phyloP scores from a whole-genome alignment of 768 basidiomycete species.

The Phallus indusiatus region DNA sequence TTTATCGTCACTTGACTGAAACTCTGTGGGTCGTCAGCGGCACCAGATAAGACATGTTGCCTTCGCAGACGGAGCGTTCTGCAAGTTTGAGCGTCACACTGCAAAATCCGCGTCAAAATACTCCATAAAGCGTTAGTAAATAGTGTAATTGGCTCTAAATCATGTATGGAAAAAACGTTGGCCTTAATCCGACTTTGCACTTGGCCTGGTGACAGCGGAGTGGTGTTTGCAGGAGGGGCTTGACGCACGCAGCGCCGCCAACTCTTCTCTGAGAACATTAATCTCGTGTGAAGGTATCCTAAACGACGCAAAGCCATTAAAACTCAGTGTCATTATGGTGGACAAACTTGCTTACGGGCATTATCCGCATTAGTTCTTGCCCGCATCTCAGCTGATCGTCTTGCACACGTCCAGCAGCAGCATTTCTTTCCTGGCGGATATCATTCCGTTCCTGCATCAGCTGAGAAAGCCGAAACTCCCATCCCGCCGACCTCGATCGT shows the following conservation, averaged over 20 bases:
- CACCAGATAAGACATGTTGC: constrained; percentile 67
- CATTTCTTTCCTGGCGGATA: constrained; percentile 35
- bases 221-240: neutral
- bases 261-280: constrained; percentile 48
- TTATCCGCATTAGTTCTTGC: constrained; percentile 57
- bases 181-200: neutral
- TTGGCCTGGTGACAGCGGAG: neutral
- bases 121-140: constrained; percentile 27
- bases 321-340: too few species aligned
- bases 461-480: constrained; percentile 54
- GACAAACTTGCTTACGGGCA: too few species aligned
- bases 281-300: constrained; percentile 71
- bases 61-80: constrained; percentile 84
- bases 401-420: constrained; percentile 60
- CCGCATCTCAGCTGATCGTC: constrained; percentile 55
- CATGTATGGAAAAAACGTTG: neutral
- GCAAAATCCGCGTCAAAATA: constrained; percentile 52
- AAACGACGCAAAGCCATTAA: too few species aligned
- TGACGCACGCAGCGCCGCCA: too few species aligned
- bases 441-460: constrained; percentile 76
- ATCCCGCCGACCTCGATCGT: constrained; percentile 59
- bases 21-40: constrained; percentile 72
- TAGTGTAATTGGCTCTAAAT: neutral
- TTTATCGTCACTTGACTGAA: constrained; percentile 76
- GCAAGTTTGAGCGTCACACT: constrained; percentile 83